Conservation (phyloP, 2,329 filamentous ascomycete species). For the Colletotrichum spinosum region DNA sequence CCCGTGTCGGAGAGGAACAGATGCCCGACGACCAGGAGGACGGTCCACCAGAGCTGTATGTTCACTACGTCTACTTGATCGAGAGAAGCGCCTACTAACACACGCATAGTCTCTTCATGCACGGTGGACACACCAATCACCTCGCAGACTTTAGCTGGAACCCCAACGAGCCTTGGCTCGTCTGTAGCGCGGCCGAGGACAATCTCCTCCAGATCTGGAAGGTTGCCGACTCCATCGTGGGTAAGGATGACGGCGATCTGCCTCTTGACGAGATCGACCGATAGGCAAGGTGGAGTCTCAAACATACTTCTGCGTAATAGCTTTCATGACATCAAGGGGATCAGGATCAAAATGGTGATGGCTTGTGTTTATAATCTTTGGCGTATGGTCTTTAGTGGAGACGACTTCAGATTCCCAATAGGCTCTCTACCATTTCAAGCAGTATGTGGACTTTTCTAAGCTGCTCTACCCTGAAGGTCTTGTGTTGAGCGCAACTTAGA, state of each 20-base stretch:
- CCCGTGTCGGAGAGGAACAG: slow-evolving; percentile 92
- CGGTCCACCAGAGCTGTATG: slow-evolving; percentile 89
- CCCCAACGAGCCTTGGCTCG: slow-evolving; percentile 94
- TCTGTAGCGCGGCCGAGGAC: slow-evolving; percentile 95
- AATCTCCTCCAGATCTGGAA: slow-evolving; percentile 97
- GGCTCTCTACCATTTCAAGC: slow-evolving; percentile 1
- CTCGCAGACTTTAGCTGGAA: slow-evolving; percentile 99
- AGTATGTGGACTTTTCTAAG: neutral
- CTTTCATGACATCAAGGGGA: slow-evolving; percentile 10
- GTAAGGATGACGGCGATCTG: slow-evolving; percentile 80
- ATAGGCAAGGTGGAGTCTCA: slow-evolving; percentile 48
- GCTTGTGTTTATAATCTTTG: slow-evolving; percentile 27
- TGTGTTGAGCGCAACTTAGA: too few species aligned
- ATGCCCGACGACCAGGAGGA: slow-evolving; percentile 95
- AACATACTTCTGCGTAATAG: slow-evolving; percentile 24
- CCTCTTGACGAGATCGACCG: slow-evolving; percentile 81
- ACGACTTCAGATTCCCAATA: slow-evolving; percentile 37
- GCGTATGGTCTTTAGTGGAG: slow-evolving; percentile 32
- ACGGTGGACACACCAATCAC: slow-evolving; percentile 97
- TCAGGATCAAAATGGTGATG: slow-evolving; percentile 17
- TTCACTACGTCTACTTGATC: neutral
- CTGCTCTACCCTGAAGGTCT: too few species aligned
- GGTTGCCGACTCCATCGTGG: slow-evolving; percentile 84
- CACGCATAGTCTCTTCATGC: slow-evolving; percentile 85
- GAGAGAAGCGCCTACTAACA: slow-evolving; percentile 39